phyloP scores from a whole-genome alignment of 2,329 filamentous ascomycete species.

The Fulvia fulva region DNA sequence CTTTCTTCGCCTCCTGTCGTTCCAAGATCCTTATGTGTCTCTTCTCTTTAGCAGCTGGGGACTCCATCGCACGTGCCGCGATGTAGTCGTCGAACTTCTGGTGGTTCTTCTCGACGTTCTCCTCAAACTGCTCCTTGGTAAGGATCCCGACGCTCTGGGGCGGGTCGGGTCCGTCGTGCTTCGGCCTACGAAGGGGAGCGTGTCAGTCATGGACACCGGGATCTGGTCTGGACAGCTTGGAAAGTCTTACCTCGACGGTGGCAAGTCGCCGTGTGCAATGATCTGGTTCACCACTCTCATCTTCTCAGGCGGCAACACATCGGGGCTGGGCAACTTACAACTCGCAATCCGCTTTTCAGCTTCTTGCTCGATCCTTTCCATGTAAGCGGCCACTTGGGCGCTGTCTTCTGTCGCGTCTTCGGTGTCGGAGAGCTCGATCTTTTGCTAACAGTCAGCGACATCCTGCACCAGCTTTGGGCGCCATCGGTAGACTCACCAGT shows the following conservation, averaged over 20 bases:
- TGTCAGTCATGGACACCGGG: too few relatives aligned
- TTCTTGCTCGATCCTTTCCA: not conserved
- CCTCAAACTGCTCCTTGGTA: not conserved
- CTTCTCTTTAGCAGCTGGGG: not conserved
- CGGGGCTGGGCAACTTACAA: not conserved
- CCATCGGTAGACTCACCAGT: not conserved
- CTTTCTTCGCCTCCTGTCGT: not conserved
- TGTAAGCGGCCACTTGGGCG: not conserved
- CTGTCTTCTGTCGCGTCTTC: not conserved
- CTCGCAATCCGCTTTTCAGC: not conserved
- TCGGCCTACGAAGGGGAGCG: too few relatives aligned
- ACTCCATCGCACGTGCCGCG: not conserved
- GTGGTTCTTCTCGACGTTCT: not conserved
- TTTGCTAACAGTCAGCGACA: not conserved
- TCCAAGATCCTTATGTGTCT: not conserved
- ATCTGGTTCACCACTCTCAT: not conserved
- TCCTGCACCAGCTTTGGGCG: not conserved
- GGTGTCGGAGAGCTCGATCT: not conserved
- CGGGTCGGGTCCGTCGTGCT: too few relatives aligned
- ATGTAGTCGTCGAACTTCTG: not conserved
- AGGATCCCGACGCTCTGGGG: not conserved
- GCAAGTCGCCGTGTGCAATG: not conserved
- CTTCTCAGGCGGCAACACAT: not conserved
- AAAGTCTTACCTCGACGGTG: too few relatives aligned
- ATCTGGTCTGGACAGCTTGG: too few relatives aligned